Evolutionary conservation across 805 yeast species (phyloP), one percentile per base, ranked within the genome.

Genomic region (Metschnikowia colocasiae): DNA sequence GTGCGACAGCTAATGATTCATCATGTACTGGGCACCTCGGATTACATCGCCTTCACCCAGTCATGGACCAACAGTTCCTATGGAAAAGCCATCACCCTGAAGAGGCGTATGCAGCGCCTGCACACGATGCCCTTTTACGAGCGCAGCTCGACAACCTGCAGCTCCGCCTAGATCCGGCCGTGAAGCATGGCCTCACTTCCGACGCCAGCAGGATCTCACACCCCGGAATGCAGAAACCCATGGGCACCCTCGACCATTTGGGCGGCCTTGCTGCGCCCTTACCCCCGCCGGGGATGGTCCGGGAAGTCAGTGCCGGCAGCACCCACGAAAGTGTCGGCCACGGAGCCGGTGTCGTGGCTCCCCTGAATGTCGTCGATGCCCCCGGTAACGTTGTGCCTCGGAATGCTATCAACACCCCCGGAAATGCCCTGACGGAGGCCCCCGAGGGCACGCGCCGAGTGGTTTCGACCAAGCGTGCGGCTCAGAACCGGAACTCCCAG

Each of bases 401-500:
- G 3, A 34, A 34, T n/a, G 15, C 13, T 8, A 27, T 9, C 6
- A 2, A 8, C n/a, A 12, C 12, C 33, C 22, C 33, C 42, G 33
- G 42, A 3, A 10, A 18, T 3, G 13, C 18, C 9, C 7, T 16
- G 6, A 2, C 35, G 27, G 35, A 22, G 10, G 43, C 4, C 6
- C 4, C 43, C 36, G 36, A 30, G 30, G 43, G 43, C 8, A 23
- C 30, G 13, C 43, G 43, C 19, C 45, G 41, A 16, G 27, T 23
- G 16, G 68, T 84, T 36, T 77, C 75, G 47, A 80, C 94, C 34
- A 88, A 87, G 64, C 80, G 97, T 53, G 97, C 97, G 1, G 90
- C 85, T 7, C 97, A 91, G 67, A 91, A 91, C 71, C 75, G 97
- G 60, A 83, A 81, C 51, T 97, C 97, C 4, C 97, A 91, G 68